Evolutionary conservation across 345 rosid genomes (phyloP), one percentile per base, ranked within the genome.

Genomic region (Linum usitatissimum): DNA sequence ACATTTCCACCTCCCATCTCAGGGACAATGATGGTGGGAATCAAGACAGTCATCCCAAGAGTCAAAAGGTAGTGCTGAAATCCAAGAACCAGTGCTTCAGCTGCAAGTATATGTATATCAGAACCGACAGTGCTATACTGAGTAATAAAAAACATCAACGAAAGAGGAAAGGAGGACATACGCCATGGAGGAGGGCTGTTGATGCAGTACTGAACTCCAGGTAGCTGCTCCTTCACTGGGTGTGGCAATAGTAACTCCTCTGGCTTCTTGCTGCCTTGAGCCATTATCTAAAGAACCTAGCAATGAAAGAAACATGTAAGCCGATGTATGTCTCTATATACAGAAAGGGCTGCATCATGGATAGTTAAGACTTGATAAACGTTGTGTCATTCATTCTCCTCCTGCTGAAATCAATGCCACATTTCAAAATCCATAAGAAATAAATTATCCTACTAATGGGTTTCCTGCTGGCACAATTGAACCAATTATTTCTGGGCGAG

Each of bases 171-270:
- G 49, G 70, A 39, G 62, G 34, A 40, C 81, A 8, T 36, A 87
- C 95, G 64, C 90, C 95, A 84, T 65, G 88, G 85, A 73, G 89
- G 89, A 67, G 88, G 88, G 59, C 94, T 84, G 49, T 86, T 86
- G 20, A 86, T 71, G 60, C 86, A 84, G 36, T 77, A 86, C 30
- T 84, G 83, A 61, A 84, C 63, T 55, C 88, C 90, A 3, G 86
- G 88, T 8, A 84, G 70, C 55, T 84, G 80, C 67, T 83, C 90
- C 66, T 83, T 79, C 63, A 83, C 91, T 36, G 83, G 79, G 14
- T 85, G 86, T 1, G 91, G 87, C 8, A 72, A 84, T 66, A 70
- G 86, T 66, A 73, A 65, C 49, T 70, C 81, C 39, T 75, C 85
- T 5, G 68, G 55, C 61, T 69, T 70, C n/a, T 77, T 76, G 34